Evolutionary conservation across 768 basidiomycete species (phyloP).

Genomic region (Leccinellum albellum): DNA sequence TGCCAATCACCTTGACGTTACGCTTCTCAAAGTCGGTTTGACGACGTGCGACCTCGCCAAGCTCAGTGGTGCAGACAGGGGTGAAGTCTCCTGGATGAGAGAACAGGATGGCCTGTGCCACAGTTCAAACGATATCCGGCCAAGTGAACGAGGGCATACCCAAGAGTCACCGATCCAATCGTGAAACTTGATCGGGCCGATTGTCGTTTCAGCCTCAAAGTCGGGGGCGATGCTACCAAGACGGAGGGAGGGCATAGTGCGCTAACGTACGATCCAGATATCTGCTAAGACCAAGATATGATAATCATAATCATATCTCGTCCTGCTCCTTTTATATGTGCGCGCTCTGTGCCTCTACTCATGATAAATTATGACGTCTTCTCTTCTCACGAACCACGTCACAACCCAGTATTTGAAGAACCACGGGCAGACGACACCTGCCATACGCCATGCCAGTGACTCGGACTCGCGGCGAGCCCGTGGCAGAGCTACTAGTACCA

Average conservation of each 20-base stretch:
- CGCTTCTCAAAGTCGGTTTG: conserved; percentile 80
- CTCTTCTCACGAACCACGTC: conserved; percentile 61
- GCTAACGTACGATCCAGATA: neutral
- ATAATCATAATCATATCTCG: conserved; percentile 6
- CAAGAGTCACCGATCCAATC: conserved; percentile 88
- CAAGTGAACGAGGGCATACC: conserved; percentile 44
- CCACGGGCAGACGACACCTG: too few relatives aligned
- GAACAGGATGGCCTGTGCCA: conserved; percentile 75
- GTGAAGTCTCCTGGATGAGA: conserved; percentile 93
- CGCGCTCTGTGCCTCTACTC: neutral
- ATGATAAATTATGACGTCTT: conserved; percentile 51
- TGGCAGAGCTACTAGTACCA: too few relatives aligned
- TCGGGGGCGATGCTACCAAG: conserved; percentile 89
- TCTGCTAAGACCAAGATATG: neutral
- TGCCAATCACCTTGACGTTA: conserved; percentile 89
- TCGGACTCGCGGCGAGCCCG: too few relatives aligned
- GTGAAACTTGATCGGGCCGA: conserved; percentile 87
- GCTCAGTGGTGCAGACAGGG: conserved; percentile 95
- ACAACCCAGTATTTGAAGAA: too few relatives aligned
- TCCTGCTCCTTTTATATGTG: conserved; percentile 4
- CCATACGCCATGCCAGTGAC: too few relatives aligned
- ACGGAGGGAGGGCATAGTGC: conserved; percentile 52
- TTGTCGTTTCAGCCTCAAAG: conserved; percentile 87
- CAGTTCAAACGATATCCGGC: neutral
- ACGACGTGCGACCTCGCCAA: conserved; percentile 91